Evolutionary conservation across 345 rosid species (phyloP), one percentile per base, ranked within the genome.

Genomic region (Gossypium thurberi): DNA sequence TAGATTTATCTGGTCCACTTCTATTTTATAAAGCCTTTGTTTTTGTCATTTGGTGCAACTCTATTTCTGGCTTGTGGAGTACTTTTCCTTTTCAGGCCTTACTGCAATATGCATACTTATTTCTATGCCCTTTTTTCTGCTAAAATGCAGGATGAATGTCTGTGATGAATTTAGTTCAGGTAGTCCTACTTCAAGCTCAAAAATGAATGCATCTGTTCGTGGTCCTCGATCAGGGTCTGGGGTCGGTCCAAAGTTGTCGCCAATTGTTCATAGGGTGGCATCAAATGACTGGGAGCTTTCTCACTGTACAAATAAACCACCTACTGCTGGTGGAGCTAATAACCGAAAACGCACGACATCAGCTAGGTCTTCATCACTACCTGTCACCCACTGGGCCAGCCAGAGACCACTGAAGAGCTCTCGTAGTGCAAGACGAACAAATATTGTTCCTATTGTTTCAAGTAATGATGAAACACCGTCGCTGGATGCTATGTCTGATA

Each of bases 401-500:
- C 97, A 89, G 75, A 88, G 98, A 77, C 97, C 91, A 57, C 94
- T 83, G 79, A 95, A 95, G 86, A 92, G 78, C 75, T 87, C 93
- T 20, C 91, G 98, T 65, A 80, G 87, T 68, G 96, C 94, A 70
- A 92, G 97, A 85, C 89, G 99, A 78, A 86, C 94, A 53, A 92
- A 84, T 79, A 76, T 91, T 74, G 77, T 81, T 74, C 97, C 99
- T 72, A 82, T 85, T 76, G 87, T 82, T 88, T 81, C 95, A 47
- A 89, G 81, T 76, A 85, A 84, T 59, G 97, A 89, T 25, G 96
- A 92, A 73, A 76, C 79, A 71, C 87, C 87, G 42, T 81, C 86
- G 71, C 76, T 86, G 78, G 96, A 91, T 81, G 74, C 82, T 74
- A 66, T 81, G 37, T 87, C 90, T 64, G 98, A 92, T 84, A 87